Base-by-base conservation (phyloP, 345 rosid species). In the Streptanthus diversifolius region DNA sequence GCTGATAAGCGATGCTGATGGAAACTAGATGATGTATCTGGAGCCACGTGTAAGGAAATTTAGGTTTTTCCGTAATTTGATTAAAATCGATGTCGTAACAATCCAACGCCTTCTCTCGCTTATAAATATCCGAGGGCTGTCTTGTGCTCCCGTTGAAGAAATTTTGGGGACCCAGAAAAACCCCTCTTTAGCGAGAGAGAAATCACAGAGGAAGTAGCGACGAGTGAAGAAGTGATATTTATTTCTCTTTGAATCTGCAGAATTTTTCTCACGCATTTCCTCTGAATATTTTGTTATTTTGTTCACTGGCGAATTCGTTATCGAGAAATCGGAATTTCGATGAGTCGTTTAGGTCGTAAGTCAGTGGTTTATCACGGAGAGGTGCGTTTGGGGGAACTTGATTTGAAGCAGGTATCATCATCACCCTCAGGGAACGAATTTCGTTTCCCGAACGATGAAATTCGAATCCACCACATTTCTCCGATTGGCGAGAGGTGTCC, bases 401-500 rank as follows among this genome's bases (percentile, higher is more conserved):
- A 92, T 58, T 79, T 82, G 30, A 49, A 83, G 69, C 87, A 87
- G 25, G 85, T 80, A 0, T 66, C 81, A 4, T 3, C 27, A 2
- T 25, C 27, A 2, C n/a, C 53, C 17, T 70, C 80, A 29, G 90
- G 83, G 33, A 73, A 73, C 73, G 81, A 75, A 40, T 88, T 92
- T 79, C 85, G 83, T 57, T 95, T 92, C 77, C 99, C 97, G 0
- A 87, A 86, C 86, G 86, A 86, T 78, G 98, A 88, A 87, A 90
- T 90, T 63, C 92, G 96, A 63, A 90, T 92, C 85, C 96, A 83
- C 63, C 96, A 79, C 76, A 61, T 95, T 14, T 86, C 96, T 29
- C 86, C 83, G 1, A 69, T 52, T 12, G 86, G 98, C 67, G 98
- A 90, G 73, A 86, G 99, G 24, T 95, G 99, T 68, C 88, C 91